Percentiles rank a stretch among this genome's conserved stretches.
These are phyloP conservation scores for Sphagnum magellanicum DNA, from an alignment of 228 moss, liverwort and hornwort genomes.

Conservation along the genomic window DNA sequence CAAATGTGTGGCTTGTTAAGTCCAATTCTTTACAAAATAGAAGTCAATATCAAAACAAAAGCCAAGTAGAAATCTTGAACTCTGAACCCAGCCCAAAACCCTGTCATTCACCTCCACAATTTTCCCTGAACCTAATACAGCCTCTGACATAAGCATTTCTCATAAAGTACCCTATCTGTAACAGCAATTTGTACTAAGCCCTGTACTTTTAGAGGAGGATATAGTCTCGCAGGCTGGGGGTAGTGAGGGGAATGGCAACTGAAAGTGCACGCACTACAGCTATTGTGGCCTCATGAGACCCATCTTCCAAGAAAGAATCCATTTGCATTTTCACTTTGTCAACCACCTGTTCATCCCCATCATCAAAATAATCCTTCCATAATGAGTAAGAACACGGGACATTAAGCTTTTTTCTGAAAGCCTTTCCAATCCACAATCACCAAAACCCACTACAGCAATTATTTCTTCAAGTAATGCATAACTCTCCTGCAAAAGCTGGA, in stretches of 20 bases:
- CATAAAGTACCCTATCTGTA: too few relatives aligned
- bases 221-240: slow-evolving; percentile 90
- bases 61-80: background rate
- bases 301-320: slow-evolving; percentile 97
- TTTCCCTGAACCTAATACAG: too few relatives aligned
- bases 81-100: too few relatives aligned
- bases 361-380: background rate
- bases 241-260: slow-evolving; percentile 79
- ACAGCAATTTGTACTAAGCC: too few relatives aligned
- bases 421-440: background rate
- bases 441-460: background rate
- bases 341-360: slow-evolving; percentile 42
- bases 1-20: slow-evolving; percentile 65
- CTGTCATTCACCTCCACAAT: too few relatives aligned
- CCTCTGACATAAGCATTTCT: too few relatives aligned
- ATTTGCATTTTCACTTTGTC: slow-evolving; percentile 98
- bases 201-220: slow-evolving; percentile 31
- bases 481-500: background rate
- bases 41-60: background rate
- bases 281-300: slow-evolving; percentile 90
- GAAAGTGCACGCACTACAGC: slow-evolving; percentile 90
- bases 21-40: slow-evolving; percentile 2
- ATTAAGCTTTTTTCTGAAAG: background rate
- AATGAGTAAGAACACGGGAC: background rate
- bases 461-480: background rate